Percentiles rank a stretch among this genome's conserved stretches.
Conservation (phyloP, 805 yeast species). For the Teunomyces pallodes region DNA sequence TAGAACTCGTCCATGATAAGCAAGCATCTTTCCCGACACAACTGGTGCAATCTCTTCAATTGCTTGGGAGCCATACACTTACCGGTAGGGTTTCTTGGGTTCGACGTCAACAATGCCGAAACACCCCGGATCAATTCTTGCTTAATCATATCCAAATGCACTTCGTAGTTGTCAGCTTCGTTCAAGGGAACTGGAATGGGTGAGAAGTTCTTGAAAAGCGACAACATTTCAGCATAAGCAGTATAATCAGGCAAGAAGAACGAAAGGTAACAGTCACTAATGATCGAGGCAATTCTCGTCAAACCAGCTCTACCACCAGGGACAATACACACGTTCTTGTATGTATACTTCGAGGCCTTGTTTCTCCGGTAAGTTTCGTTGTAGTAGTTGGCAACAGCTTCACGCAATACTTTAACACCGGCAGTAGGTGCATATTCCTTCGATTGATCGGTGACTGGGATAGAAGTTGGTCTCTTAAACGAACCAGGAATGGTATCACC, state of each 20-base stretch:
- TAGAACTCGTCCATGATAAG: constrained; percentile 65
- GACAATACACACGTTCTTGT: constrained; percentile 59
- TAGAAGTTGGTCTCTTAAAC: constrained; percentile 48
- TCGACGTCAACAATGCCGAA: constrained; percentile 55
- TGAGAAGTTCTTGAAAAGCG: constrained; percentile 58
- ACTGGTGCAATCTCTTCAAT: constrained; percentile 46
- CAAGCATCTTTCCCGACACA: constrained; percentile 53
- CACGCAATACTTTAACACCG: constrained; percentile 52
- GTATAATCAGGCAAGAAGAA: constrained; percentile 64
- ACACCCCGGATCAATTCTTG: constrained; percentile 57
- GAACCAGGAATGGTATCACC: constrained; percentile 59
- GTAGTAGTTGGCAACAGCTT: constrained; percentile 57
- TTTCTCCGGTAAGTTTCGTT: constrained; percentile 52
- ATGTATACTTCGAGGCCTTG: constrained; percentile 52
- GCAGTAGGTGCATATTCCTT: constrained; percentile 62
- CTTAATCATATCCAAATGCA: constrained; percentile 51
- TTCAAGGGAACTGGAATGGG: constrained; percentile 62
- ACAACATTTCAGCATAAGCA: constrained; percentile 64
- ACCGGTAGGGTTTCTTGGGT: constrained; percentile 65
- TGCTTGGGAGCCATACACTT: constrained; percentile 48
- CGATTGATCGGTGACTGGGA: constrained; percentile 46
- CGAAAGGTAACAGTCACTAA: constrained; percentile 56
- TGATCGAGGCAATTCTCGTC: constrained; percentile 59
- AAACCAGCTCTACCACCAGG: constrained; percentile 67
- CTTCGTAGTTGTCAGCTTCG: constrained; percentile 55